Evolutionary conservation across 139 green algal genomes (phyloP).

Genomic region (Monoraphidium neglectum): DNA sequence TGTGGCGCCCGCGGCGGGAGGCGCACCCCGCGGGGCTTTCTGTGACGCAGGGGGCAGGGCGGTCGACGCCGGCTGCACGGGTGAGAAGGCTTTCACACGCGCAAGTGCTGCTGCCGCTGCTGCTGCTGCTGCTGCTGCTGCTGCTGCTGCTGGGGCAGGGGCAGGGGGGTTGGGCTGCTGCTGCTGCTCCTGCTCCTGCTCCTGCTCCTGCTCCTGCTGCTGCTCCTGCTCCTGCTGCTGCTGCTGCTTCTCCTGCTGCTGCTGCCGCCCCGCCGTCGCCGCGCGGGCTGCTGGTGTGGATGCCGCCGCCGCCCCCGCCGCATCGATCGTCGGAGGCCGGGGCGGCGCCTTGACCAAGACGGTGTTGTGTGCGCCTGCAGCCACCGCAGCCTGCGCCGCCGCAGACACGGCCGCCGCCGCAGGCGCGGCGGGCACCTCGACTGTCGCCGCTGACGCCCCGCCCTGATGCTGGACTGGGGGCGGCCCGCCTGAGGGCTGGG

Average conservation of each 20-base stretch:
- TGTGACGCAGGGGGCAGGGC: no score
- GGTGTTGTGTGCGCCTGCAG: not conserved
- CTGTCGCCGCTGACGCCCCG: no score
- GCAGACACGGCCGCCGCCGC: not conserved
- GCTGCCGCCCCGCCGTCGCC: not conserved
- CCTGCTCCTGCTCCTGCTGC: not conserved
- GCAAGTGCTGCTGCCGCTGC: no score
- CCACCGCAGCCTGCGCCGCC: not conserved
- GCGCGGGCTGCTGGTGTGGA: not conserved
- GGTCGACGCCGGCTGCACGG: no score
- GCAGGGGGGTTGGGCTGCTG: not conserved
- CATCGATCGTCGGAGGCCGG: not conserved
- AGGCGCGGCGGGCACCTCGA: not conserved
- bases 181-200: constrained; percentile 9
- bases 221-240: not conserved
- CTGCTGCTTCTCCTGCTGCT: constrained; percentile 8
- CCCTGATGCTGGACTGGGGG: no score
- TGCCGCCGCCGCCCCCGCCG: not conserved
- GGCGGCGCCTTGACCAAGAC: not conserved
- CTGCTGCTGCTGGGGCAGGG: no score
- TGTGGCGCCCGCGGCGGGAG: no score
- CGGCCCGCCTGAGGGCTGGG: no score
- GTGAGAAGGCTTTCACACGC: no score
- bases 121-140: no score
- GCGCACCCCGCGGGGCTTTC: no score